phyloP scores from a whole-genome alignment of 306 rosid species.

The Arachis stenosperma region DNA sequence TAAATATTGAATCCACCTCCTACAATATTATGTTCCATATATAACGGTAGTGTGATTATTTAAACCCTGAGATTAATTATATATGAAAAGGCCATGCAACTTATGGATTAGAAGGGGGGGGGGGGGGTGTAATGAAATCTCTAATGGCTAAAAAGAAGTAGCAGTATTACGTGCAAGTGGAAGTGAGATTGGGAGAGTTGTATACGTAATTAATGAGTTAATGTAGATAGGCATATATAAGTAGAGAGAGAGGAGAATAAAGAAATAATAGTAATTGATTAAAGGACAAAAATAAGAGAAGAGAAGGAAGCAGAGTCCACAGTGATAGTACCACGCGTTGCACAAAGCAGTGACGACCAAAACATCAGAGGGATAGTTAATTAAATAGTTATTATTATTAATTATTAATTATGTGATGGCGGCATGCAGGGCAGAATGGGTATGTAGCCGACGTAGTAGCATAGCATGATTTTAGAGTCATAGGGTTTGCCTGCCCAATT shows the following conservation, averaged over 20 bases:
- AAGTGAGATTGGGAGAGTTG: neutral
- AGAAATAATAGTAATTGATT: slow-evolving; percentile 4
- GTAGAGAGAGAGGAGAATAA: neutral
- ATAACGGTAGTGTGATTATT: too few species aligned
- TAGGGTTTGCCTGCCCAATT: slow-evolving; percentile 48
- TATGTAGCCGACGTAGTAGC: too few species aligned
- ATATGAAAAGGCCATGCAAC: too few species aligned
- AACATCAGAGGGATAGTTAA: slow-evolving; percentile 19
- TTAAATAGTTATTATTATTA: too few species aligned
- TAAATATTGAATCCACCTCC: too few species aligned
- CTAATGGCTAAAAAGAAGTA: too few species aligned
- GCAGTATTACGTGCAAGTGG: too few species aligned
- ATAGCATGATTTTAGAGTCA: slow-evolving; percentile 28
- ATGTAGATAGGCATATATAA: too few species aligned
- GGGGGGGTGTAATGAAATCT: too few species aligned
- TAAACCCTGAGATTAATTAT: too few species aligned
- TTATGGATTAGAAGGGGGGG: too few species aligned
- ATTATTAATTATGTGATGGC: slow-evolving; percentile 28
- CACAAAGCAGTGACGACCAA: slow-evolving; percentile 43
- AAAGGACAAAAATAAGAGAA: slow-evolving; percentile 34
- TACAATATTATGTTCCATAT: too few species aligned
- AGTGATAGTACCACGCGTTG: slow-evolving; percentile 61
- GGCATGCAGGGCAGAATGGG: slow-evolving; percentile 11
- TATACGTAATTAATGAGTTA: neutral
- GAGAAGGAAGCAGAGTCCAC: slow-evolving; percentile 27